phyloP scores from a whole-genome alignment of 768 basidiomycete species.

The Amanita pallidorosea region DNA sequence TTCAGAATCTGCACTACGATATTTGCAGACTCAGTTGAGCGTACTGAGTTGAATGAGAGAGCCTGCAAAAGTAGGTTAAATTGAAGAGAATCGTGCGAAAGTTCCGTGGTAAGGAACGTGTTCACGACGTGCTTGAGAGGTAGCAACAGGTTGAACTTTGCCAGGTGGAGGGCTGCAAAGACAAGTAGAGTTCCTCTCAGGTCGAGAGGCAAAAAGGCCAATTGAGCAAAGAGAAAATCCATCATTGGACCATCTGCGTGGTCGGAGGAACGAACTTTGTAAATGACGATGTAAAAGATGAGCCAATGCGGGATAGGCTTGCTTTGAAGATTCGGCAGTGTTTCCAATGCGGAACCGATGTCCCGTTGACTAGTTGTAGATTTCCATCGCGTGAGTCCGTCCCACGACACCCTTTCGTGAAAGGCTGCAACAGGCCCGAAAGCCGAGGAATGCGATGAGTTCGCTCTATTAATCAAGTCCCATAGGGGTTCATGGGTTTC shows the following conservation, averaged over 20 bases:
- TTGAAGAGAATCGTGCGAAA: constrained; percentile 19
- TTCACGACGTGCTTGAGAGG: constrained; percentile 35
- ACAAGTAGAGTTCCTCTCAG: constrained; percentile 34
- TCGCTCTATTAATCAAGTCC: constrained; percentile 26
- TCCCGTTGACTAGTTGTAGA: constrained; percentile 21
- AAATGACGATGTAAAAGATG: constrained; percentile 35
- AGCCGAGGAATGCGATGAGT: constrained; percentile 11
- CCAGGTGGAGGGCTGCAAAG: constrained; percentile 35
- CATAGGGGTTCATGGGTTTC: constrained; percentile 29
- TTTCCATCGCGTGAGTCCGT: constrained; percentile 31
- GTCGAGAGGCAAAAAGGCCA: constrained; percentile 18
- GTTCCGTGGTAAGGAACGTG: constrained; percentile 24
- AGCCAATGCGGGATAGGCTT: constrained; percentile 40
- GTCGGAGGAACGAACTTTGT: constrained; percentile 31
- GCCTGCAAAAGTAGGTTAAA: constrained; percentile 48
- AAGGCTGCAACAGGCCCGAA: constrained; percentile 19
- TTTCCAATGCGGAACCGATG: constrained; percentile 17
- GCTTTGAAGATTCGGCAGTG: not conserved
- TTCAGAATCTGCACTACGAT: constrained; percentile 29
- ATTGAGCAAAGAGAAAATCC: constrained; percentile 31
- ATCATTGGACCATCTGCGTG: constrained; percentile 35
- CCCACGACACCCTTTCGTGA: constrained; percentile 18
- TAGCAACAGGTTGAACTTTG: constrained; percentile 34
- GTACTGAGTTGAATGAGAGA: constrained; percentile 29
- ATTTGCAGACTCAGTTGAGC: constrained; percentile 27